Evolutionary conservation across 108 stramenopile genomes (phyloP).

Genomic region (Aurantiochytrium sp.): DNA sequence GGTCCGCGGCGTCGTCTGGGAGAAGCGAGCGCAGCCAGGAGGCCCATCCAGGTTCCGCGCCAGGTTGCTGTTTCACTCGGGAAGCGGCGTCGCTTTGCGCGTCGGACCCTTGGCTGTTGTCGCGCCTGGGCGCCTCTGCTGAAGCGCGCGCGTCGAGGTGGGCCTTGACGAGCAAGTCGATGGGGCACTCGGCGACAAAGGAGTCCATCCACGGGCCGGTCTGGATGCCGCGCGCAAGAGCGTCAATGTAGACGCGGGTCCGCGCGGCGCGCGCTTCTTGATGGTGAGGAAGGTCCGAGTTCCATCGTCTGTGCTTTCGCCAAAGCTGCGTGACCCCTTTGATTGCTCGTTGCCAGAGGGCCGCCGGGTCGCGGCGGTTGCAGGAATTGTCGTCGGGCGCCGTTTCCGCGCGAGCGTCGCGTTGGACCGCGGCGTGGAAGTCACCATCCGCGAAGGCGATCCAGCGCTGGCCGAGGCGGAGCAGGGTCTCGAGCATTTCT

Average conservation of each 20-base stretch:
- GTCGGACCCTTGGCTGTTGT: no score
- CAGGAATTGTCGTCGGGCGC: no score
- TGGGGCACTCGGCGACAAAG: not conserved
- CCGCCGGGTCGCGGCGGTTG: no score
- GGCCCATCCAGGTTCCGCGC: not conserved
- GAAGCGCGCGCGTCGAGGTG: not conserved
- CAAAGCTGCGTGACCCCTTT: not conserved
- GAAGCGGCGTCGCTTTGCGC: no score
- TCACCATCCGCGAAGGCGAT: not conserved
- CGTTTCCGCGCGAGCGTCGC: no score
- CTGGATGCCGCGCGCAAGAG: not conserved
- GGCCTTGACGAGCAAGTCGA: not conserved
- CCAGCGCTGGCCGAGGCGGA: not conserved
- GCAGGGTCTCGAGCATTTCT: not conserved
- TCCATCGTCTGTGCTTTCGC: not conserved
- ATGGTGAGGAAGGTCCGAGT: not conserved
- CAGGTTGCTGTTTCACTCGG: not conserved
- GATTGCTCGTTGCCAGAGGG: not conserved
- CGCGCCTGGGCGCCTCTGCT: no score
- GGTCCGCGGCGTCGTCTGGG: not conserved
- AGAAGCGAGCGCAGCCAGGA: not conserved
- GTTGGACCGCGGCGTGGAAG: not conserved
- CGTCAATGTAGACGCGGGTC: not conserved
- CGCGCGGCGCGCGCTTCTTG: not conserved
- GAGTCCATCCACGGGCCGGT: not conserved